phyloP scores from a whole-genome alignment of 75 land plant species.

The Selaginella tamariscina region DNA sequence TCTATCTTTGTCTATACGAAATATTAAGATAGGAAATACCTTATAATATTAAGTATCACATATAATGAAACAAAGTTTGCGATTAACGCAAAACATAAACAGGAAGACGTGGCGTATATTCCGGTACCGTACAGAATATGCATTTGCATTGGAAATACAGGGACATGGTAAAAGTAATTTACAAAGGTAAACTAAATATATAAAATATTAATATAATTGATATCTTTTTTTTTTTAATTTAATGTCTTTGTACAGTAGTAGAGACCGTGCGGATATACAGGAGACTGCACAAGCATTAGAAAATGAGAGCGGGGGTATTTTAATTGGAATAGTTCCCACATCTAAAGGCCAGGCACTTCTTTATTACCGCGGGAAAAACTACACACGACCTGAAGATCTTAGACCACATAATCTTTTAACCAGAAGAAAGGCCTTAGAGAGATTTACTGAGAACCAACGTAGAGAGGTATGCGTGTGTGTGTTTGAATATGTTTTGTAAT shows the following conservation, averaged over 20 bases:
- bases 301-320: constrained; percentile 73
- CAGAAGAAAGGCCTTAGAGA: constrained; percentile 64
- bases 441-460: constrained; percentile 62
- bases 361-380: constrained; percentile 75
- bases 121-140: constrained; percentile 81
- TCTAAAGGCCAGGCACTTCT: constrained; percentile 64
- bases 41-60: too few relatives aligned
- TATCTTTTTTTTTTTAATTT: too few relatives aligned
- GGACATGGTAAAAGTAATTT: constrained; percentile 61
- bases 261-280: constrained; percentile 42
- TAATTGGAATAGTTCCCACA: constrained; percentile 47
- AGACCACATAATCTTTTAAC: constrained; percentile 70
- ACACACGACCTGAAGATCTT: constrained; percentile 46
- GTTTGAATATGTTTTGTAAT: background rate
- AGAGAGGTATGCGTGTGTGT: constrained; percentile 40
- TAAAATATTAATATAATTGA: too few relatives aligned
- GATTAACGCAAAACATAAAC: background rate
- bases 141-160: constrained; percentile 88
- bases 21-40: too few relatives aligned
- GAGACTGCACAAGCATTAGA: constrained; percentile 57
- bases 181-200: constrained; percentile 65
- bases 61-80: too few relatives aligned
- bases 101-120: constrained; percentile 82
- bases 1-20: too few relatives aligned
- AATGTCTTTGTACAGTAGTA: too few relatives aligned